Conservation (phyloP, 2,329 filamentous ascomycete species). For the Hirsutella minnesotensis region DNA sequence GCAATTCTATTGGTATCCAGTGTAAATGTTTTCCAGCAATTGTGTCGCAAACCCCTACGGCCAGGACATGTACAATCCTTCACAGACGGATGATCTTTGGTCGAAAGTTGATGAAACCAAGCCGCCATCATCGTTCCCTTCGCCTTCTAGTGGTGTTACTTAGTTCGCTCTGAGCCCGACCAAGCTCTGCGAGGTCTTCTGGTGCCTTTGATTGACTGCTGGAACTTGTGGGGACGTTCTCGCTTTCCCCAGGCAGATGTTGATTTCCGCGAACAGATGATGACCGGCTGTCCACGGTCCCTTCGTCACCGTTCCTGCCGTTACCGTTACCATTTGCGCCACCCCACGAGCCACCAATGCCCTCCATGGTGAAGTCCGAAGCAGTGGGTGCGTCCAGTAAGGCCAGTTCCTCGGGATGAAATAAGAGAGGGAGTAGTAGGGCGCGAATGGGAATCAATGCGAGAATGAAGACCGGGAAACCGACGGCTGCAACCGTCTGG, state of each 20-base stretch:
- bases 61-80: too few species aligned
- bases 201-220: constrained; percentile 18
- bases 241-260: constrained; percentile 5
- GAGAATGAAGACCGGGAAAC: constrained; percentile 66
- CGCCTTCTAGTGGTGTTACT: constrained; percentile 18
- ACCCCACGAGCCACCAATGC: constrained; percentile 53
- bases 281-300: constrained; percentile 4
- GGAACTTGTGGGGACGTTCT: constrained; percentile 15
- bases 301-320: constrained; percentile 9
- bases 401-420: constrained; percentile 47
- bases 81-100: too few species aligned
- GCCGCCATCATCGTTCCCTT: constrained; percentile 10
- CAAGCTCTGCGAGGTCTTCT: constrained; percentile 23
- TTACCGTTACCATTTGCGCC: constrained; percentile 13
- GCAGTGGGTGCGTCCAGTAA: constrained; percentile 63
- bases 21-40: too few species aligned
- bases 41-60: too few species aligned
- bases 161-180: constrained; percentile 14
- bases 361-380: constrained; percentile 65
- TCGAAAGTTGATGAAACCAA: background rate
- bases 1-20: too few species aligned
- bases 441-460: constrained; percentile 55
- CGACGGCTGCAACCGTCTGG: constrained; percentile 71
- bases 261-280: constrained; percentile 5
- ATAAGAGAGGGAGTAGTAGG: constrained; percentile 49